Evolutionary conservation across 73 alveolate genomes (phyloP), one percentile per base, ranked within the genome.

Genomic region (Paramecium sonneborni): DNA sequence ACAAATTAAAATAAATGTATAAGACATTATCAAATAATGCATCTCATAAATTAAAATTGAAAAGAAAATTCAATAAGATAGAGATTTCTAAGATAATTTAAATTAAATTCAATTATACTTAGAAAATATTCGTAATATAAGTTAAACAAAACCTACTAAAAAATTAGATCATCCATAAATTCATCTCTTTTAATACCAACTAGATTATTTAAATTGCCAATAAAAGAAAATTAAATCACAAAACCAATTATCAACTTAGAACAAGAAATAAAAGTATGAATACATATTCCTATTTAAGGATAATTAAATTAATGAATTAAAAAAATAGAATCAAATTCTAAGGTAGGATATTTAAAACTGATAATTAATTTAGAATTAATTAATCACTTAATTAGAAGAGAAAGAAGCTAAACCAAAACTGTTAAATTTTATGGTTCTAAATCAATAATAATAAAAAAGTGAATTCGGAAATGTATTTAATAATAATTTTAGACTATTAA

Each of bases 351-450:
- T 62, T 30, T 32, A 24, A 62, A 32, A 62, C 5, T 44, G 20
- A 26, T 26, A 62, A 26, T 7, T 62, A 62, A 62, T 34, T 9
- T 6, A 12, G 5, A 62, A 62, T 26, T 24, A 62, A 62, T 11
- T 62, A 30, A 26, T 9, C 11, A 62, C 48, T 12, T 62, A 62
- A 62, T 32, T 62, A 12, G 84, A 62, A 30, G 84, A 62, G 14
- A 62, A 62, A 9, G 84, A 62, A 26, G 84, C 84, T 6, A 62
- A 62, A 62, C 24, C 24, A n/a, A 62, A 62, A 62, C 84, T 62
- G 26, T 32, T 62, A 14, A 62, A 62, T 28, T 62, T 62, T 24
- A 62, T 62, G 84, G 84, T 62, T 11, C 14, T 62, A 4, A 62
- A 62, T 32, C 48, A 62, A 6, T 12, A 62, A 9, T 20, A 62